Evolutionary conservation across 495 filamentous ascomycete species (phyloP), one percentile per base, ranked within the genome.

Genomic region (Tuber borchii): DNA sequence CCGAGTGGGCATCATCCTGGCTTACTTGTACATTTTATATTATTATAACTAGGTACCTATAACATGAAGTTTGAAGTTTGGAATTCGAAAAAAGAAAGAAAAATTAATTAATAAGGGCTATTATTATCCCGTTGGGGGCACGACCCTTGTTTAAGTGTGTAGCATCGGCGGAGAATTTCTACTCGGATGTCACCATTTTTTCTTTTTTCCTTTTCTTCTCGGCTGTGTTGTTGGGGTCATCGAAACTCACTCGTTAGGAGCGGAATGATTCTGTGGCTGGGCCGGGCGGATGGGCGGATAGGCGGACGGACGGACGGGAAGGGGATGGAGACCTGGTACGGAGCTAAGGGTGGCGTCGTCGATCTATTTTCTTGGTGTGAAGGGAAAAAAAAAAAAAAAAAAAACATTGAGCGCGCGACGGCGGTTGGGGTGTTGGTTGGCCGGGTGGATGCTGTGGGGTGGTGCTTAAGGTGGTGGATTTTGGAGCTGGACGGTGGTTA

Each of bases 1-100:
- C 10, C 51, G n/a, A 61, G 51, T 61, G 31, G n/a, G 51, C 51
- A 61, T 61, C n/a, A 61, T 61, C 51, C 51, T n/a, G n/a, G 51
- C 51, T n/a, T 31, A 31, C n/a, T n/a, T 31, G 8, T 16, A 61
- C 22, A 61, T n/a, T 31, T 61, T 61, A 61, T 61, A 61, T 61
- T 31, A 61, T 12, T 61, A 61, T 61, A 26, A 26, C 51, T n/a
- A 16, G 51, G 51, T 61, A 26, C n/a, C n/a, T 56, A n/a, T 61
- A 61, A 31, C 51, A 61, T 2, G 20, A 8, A 1, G 19, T 6
- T 22, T 46, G 37, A 39, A 39, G 4, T 39, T 39, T 39, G 37
- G 4, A 39, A 39, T 39, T 39, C 4, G 45, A 20, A 20, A 20
- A 46, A 46, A 20, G 5, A 46, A 51, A n/a, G 7, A 51, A 51